phyloP scores from a whole-genome alignment of 768 basidiomycete species.

The Phylloporus sp. region DNA sequence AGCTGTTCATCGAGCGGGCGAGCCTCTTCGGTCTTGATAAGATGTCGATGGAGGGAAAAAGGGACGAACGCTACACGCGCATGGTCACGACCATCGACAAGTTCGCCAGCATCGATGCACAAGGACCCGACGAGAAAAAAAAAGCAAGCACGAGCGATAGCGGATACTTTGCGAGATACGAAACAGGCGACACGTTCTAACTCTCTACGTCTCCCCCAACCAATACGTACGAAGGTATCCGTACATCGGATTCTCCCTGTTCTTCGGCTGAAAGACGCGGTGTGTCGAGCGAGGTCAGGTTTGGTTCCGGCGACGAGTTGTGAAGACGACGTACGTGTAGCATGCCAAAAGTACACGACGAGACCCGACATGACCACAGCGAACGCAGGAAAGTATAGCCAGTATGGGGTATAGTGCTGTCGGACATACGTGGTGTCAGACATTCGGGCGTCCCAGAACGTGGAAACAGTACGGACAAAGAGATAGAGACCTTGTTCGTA shows the following conservation, averaged over 20 bases:
- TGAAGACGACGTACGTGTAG: constrained; percentile 57
- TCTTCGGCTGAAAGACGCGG: constrained; percentile 63
- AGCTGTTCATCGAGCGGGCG: too few species aligned
- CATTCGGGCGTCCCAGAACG: neutral
- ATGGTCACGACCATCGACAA: neutral
- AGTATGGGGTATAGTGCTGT: constrained; percentile 78
- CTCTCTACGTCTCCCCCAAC: constrained; percentile 3
- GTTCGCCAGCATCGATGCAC: neutral
- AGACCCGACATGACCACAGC: constrained; percentile 65
- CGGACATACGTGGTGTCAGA: neutral
- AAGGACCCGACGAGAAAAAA: neutral
- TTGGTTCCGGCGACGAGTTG: neutral
- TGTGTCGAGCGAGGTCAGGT: neutral
- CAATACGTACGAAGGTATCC: constrained; percentile 19
- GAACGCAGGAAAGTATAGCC: constrained; percentile 85
- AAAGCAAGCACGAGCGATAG: neutral
- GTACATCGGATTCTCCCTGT: constrained; percentile 46
- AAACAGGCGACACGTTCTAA: neutral
- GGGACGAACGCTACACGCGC: neutral
- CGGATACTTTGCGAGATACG: neutral
- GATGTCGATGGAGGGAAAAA: neutral
- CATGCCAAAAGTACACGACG: constrained; percentile 80
- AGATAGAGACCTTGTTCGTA: constrained; percentile 41
- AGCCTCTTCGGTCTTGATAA: too few species aligned
- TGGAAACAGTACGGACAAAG: constrained; percentile 36